Evolutionary conservation across 768 basidiomycete genomes (phyloP).

Genomic region (Fomitopsis pulvina): DNA sequence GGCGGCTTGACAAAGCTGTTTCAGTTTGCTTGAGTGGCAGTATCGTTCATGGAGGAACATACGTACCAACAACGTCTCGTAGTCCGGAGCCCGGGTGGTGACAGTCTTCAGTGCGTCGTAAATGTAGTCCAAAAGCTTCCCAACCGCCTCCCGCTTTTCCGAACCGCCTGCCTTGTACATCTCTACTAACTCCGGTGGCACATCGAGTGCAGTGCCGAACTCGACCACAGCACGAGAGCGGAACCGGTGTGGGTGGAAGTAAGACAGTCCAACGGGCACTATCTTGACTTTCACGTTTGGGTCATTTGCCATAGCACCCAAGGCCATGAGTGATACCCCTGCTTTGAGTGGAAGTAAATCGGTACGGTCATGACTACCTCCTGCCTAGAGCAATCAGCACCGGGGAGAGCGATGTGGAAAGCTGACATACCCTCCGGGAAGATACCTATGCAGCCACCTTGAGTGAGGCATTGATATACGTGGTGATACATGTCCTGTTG

Average conservation of each 20-base stretch:
- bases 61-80: constrained; percentile 92
- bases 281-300: constrained; percentile 84
- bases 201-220: constrained; percentile 86
- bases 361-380: constrained; percentile 96
- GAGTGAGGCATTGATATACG: constrained; percentile 81
- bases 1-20: constrained; percentile 89
- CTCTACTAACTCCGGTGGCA: constrained; percentile 83
- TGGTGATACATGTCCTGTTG: constrained; percentile 92
- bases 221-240: constrained; percentile 96
- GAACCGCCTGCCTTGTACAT: constrained; percentile 88
- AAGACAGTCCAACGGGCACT: constrained; percentile 50
- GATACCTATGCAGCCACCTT: constrained; percentile 90
- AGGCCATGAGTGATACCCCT: constrained; percentile 95
- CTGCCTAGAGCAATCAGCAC: constrained; percentile 33
- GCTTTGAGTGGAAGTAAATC: constrained; percentile 96
- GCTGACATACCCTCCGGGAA: constrained; percentile 83
- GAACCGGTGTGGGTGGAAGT: constrained; percentile 56
- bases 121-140: constrained; percentile 82
- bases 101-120: constrained; percentile 95
- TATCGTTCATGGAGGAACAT: too few relatives aligned
- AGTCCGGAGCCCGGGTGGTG: constrained; percentile 92
- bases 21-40: neutral
- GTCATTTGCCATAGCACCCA: constrained; percentile 94
- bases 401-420: neutral
- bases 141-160: constrained; percentile 85